phyloP scores from a whole-genome alignment of 805 yeast species.

The Metschnikowia vanudenii region DNA sequence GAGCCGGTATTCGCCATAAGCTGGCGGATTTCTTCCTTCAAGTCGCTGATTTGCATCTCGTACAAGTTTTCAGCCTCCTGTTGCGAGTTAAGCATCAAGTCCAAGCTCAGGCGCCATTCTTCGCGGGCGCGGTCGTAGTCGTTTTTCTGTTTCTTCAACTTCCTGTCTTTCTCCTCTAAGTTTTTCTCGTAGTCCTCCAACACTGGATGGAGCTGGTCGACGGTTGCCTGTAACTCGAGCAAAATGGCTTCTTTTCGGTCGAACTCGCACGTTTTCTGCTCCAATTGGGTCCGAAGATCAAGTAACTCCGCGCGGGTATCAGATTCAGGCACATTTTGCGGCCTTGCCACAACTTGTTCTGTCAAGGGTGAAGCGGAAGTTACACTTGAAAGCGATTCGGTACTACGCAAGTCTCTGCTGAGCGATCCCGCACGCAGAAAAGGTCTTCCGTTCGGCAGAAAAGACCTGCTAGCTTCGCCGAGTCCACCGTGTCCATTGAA shows the following conservation, averaged over 20 bases:
- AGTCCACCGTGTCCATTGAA: not conserved
- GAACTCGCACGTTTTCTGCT: constrained; percentile 26
- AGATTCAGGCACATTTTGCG: not conserved
- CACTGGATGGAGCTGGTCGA: constrained; percentile 48
- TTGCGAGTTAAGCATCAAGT: constrained; percentile 52
- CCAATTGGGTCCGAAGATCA: constrained; percentile 12
- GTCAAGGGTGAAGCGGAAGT: constrained; percentile 2
- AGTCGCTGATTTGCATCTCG: constrained; percentile 44
- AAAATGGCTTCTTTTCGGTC: constrained; percentile 46
- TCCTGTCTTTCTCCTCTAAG: constrained; percentile 44
- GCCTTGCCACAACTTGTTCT: not conserved
- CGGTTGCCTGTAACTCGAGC: constrained; percentile 47
- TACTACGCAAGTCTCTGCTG: not conserved
- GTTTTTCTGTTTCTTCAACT: constrained; percentile 44
- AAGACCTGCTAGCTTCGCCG: not conserved
- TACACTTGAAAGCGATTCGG: not conserved
- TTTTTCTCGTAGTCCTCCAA: constrained; percentile 47
- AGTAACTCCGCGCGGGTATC: constrained; percentile 1
- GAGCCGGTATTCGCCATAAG: constrained; percentile 1
- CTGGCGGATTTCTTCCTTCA: constrained; percentile 19
- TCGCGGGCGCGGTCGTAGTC: constrained; percentile 54
- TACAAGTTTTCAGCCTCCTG: constrained; percentile 53
- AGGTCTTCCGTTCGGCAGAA: not conserved
- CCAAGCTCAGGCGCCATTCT: constrained; percentile 59
- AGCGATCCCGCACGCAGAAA: constrained; percentile 7